Evolutionary conservation across 2,329 filamentous ascomycete species (phyloP).

Genomic region (Corniculantispora saksenae): DNA sequence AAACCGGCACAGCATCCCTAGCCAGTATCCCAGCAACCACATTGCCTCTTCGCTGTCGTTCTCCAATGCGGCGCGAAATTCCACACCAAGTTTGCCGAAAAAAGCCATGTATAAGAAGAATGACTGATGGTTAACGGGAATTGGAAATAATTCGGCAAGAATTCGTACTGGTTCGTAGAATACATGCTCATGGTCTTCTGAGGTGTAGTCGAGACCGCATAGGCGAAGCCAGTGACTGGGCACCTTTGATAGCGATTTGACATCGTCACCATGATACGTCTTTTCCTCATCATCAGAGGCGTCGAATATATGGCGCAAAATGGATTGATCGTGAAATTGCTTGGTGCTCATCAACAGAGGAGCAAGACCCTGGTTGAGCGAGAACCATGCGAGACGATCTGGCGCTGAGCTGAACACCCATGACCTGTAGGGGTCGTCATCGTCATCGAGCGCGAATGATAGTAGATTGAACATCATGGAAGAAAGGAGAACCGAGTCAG

Average conservation of each 20-base stretch:
- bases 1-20: slow-evolving; percentile 27
- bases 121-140: slow-evolving; percentile 20
- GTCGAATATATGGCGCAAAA: slow-evolving; percentile 23
- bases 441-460: slow-evolving; percentile 23
- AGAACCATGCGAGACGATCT: slow-evolving; percentile 26
- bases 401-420: slow-evolving; percentile 26
- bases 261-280: slow-evolving; percentile 18
- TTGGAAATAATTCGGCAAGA: slow-evolving; percentile 16
- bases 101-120: slow-evolving; percentile 27
- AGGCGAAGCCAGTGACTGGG: slow-evolving; percentile 21
- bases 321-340: slow-evolving; percentile 22
- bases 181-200: slow-evolving; percentile 10
- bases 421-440: slow-evolving; percentile 21
- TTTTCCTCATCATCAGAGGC: slow-evolving; percentile 21
- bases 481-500: slow-evolving; percentile 28
- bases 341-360: slow-evolving; percentile 25
- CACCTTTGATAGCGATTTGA: slow-evolving; percentile 16
- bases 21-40: slow-evolving; percentile 29
- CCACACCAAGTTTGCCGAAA: slow-evolving; percentile 23
- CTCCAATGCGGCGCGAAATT: slow-evolving; percentile 26
- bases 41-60: slow-evolving; percentile 25
- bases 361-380: slow-evolving; percentile 27
- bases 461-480: slow-evolving; percentile 29
- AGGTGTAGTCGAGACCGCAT: slow-evolving; percentile 16
- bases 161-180: slow-evolving; percentile 22